Percentiles rank a stretch among this genome's conserved stretches.
phyloP scores from a whole-genome alignment of 495 filamentous ascomycete genomes.

The Penicillium egyptiacum region DNA sequence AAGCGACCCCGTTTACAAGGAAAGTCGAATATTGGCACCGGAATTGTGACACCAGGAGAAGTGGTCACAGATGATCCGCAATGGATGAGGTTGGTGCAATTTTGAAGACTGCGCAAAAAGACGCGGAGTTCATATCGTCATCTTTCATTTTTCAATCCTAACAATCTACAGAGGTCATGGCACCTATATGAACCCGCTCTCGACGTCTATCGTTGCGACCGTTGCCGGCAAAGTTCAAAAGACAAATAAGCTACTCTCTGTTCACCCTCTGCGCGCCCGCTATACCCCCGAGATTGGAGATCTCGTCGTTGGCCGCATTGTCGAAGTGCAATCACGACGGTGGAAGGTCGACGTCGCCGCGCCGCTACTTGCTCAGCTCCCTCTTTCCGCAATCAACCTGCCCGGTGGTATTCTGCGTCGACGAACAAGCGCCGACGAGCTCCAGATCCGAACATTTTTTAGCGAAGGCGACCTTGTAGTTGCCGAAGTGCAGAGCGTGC shows the following conservation, averaged over 20 bases:
- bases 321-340: constrained; percentile 82
- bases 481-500: constrained; percentile 86
- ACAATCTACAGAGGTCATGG: constrained; percentile 67
- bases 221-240: constrained; percentile 83
- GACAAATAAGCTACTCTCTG: constrained; percentile 94
- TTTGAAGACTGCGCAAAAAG: background rate
- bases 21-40: constrained; percentile 32
- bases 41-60: constrained; percentile 86
- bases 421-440: constrained; percentile 88
- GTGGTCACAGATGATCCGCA: constrained; percentile 85
- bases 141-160: constrained; percentile 13
- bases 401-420: constrained; percentile 91
- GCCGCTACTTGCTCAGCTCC: constrained; percentile 76
- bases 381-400: constrained; percentile 85
- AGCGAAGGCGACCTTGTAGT: constrained; percentile 85
- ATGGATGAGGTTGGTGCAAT: constrained; percentile 78
- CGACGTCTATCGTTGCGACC: constrained; percentile 74
- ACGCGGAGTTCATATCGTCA: constrained; percentile 5
- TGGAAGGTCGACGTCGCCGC: constrained; percentile 94
- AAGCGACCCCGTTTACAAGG: constrained; percentile 41
- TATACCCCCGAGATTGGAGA: constrained; percentile 96
- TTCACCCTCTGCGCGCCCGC: constrained; percentile 83
- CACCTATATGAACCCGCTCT: constrained; percentile 62
- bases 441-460: constrained; percentile 93
- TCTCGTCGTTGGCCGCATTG: constrained; percentile 88